These are phyloP conservation scores for Fraxinus pennsylvanica DNA, from an alignment of 257 asterid genomes.

Conservation along the genomic window DNA sequence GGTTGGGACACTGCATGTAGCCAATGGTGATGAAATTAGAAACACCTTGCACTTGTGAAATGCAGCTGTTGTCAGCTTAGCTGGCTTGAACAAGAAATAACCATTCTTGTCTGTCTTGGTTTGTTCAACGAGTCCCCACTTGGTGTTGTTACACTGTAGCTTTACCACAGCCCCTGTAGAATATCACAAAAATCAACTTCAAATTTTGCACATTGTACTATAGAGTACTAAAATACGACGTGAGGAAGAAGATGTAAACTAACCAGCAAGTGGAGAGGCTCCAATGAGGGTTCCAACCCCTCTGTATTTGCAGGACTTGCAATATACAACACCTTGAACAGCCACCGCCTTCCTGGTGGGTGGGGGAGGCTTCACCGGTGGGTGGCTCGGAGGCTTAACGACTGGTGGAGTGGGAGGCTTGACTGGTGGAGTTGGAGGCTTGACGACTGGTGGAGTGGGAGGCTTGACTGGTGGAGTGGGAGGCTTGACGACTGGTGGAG, in stretches of 20 bases:
- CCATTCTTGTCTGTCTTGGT: slow-evolving; percentile 47
- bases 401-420: neutral
- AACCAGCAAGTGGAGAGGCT: slow-evolving; percentile 38
- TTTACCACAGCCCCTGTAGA: slow-evolving; percentile 39
- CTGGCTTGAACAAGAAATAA: slow-evolving; percentile 35
- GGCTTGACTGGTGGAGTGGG: neutral
- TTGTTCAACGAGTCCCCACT: slow-evolving; percentile 9
- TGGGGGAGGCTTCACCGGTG: slow-evolving; percentile 24
- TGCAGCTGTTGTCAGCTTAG: slow-evolving; percentile 25
- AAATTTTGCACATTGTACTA: neutral
- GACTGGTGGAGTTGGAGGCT: slow-evolving; percentile 11
- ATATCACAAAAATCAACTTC: neutral
- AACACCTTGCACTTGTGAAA: slow-evolving; percentile 38
- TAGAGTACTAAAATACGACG: too few species aligned
- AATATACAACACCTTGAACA: slow-evolving; percentile 50
- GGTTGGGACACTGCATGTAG: slow-evolving; percentile 38
- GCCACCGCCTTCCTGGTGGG: slow-evolving; percentile 24
- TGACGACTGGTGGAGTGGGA: slow-evolving; percentile 14
- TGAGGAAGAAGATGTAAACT: neutral
- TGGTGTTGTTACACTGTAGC: slow-evolving; percentile 36
- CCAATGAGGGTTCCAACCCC: slow-evolving; percentile 28
- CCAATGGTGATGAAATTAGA: slow-evolving; percentile 34
- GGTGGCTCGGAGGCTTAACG: neutral
- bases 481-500: neutral
- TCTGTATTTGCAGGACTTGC: slow-evolving; percentile 42